A percentile compares a stretch with the other conserved stretches of the same genome.
Evolutionary conservation across 208 protist genomes (phyloP).

Genomic region (Acanthamoeba triangularis): DNA sequence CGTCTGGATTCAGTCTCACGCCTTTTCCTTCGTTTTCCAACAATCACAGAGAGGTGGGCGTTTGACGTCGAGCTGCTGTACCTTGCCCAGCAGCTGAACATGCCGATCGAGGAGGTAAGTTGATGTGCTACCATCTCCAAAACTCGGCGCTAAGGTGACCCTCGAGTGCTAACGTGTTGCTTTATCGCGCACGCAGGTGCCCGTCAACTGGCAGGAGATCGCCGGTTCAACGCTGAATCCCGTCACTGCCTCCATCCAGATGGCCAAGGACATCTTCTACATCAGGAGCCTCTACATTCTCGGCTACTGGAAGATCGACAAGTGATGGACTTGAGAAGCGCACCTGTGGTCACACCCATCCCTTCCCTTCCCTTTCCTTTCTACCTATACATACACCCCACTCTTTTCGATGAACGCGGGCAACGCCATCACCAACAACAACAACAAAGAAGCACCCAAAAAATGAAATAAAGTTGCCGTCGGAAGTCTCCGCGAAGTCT

Average conservation of each 20-base stretch:
- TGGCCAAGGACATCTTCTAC: conserved; percentile 89
- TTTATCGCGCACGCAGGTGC: conserved; percentile 73
- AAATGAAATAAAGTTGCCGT: no score
- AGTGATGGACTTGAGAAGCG: background rate
- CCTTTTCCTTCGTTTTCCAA: background rate
- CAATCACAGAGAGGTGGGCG: conserved; percentile 86
- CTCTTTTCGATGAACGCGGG: no score
- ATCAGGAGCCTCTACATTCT: conserved; percentile 87
- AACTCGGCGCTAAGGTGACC: background rate
- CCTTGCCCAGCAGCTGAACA: conserved; percentile 86
- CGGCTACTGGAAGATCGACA: conserved; percentile 82
- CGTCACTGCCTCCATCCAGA: conserved; percentile 84
- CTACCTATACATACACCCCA: background rate
- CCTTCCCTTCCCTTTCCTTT: background rate
- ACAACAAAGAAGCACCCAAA: no score
- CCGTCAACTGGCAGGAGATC: conserved; percentile 93
- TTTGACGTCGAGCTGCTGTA: conserved; percentile 93
- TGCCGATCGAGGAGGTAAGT: conserved; percentile 90
- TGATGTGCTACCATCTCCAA: background rate
- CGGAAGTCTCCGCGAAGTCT: no score
- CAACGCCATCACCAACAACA: no score
- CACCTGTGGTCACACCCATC: no score
- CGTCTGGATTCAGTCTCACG: no score
- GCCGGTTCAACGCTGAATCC: conserved; percentile 90
- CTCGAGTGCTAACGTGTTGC: no score